Evolutionary conservation across 495 filamentous ascomycete genomes (phyloP).

Genomic region (Penicillium arizonense): DNA sequence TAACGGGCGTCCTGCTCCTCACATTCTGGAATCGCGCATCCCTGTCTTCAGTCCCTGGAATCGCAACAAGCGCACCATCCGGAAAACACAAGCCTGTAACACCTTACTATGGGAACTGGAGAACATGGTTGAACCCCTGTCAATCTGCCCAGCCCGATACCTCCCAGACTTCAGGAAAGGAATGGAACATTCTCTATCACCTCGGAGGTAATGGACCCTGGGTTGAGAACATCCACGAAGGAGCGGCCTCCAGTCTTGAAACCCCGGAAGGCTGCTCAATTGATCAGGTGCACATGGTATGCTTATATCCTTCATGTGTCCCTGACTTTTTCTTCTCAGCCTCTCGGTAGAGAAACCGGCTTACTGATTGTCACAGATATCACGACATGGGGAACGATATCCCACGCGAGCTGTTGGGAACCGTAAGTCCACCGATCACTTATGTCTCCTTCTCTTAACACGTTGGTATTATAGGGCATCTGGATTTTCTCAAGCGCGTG

Average conservation of each 20-base stretch:
- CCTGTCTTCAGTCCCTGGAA: no score
- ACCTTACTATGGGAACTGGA: neutral
- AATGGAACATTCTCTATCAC: conserved; percentile 57
- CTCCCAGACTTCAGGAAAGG: neutral
- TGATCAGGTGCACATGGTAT: conserved; percentile 60
- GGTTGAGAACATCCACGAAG: conserved; percentile 50
- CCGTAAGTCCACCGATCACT: conserved; percentile 36
- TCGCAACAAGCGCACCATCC: no score
- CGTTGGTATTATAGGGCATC: conserved; percentile 41
- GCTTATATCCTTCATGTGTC: neutral
- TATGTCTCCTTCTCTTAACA: neutral
- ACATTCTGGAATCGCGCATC: no score
- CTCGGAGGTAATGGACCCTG: conserved; percentile 60
- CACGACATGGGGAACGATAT: conserved; percentile 58
- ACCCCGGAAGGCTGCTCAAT: conserved; percentile 48
- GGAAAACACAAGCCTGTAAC: no score
- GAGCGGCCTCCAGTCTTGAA: conserved; percentile 33
- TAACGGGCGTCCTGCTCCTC: no score
- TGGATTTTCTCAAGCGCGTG: conserved; percentile 44
- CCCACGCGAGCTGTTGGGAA: conserved; percentile 51
- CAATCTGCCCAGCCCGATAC: neutral
- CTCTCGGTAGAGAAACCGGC: neutral
- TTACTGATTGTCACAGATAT: conserved; percentile 41
- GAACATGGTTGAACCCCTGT: neutral
- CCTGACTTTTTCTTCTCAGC: neutral